Evolutionary conservation across 106 monocot genomes (phyloP).

Genomic region (Hemerocallis citrina): DNA sequence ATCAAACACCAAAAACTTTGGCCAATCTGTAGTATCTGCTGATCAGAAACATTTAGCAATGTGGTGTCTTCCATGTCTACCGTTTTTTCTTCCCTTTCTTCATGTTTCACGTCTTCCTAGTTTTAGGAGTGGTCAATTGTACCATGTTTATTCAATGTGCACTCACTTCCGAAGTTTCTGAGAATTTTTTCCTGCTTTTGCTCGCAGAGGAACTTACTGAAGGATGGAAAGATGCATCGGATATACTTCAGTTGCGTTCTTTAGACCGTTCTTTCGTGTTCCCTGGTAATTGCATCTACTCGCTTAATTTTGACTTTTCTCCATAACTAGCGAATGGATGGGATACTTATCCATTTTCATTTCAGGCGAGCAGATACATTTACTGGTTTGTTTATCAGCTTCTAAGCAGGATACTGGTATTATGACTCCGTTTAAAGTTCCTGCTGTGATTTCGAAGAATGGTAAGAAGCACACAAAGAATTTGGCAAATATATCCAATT

Average conservation of each 20-base stretch:
- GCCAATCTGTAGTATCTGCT: no score
- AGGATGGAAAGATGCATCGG: constrained; percentile 52
- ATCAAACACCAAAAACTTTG: no score
- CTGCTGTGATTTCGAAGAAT: constrained; percentile 40
- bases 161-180: background rate
- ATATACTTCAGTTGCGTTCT: constrained; percentile 40
- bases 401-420: constrained; percentile 44
- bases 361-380: constrained; percentile 85
- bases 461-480: no score
- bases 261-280: constrained; percentile 92
- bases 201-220: constrained; percentile 67
- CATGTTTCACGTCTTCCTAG: background rate
- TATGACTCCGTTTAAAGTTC: constrained; percentile 58
- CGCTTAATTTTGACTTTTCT: background rate
- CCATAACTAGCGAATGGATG: constrained; percentile 11
- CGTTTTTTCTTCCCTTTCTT: constrained; percentile 1
- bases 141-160: background rate
- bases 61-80: no score
- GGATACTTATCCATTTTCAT: constrained; percentile 12
- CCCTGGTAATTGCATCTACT: constrained; percentile 57
- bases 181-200: background rate
- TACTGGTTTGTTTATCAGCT: constrained; percentile 74
- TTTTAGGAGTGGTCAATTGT: background rate
- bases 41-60: background rate
- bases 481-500: constrained; percentile 5